Evolutionary conservation across 2,329 filamentous ascomycete species (phyloP).

Genomic region (Ceratocystis variospora): DNA sequence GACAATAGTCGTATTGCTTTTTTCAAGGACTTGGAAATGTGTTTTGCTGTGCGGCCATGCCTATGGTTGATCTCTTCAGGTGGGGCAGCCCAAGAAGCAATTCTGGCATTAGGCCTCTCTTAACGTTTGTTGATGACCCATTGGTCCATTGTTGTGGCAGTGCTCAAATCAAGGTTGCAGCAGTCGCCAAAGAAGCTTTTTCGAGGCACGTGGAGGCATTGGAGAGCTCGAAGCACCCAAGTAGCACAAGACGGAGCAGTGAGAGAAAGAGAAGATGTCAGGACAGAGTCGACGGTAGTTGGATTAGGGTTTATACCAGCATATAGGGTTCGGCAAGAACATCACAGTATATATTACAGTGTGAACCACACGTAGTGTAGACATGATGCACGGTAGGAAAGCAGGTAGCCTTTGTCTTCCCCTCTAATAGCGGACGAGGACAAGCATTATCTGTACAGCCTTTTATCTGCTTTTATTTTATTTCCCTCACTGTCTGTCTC

Average conservation of each 20-base stretch:
- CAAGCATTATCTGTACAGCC: background rate
- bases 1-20: slow-evolving; percentile 3
- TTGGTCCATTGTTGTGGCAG: background rate
- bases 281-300: background rate
- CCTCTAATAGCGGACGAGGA: background rate
- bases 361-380: background rate
- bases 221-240: too few relatives aligned
- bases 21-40: background rate
- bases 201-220: background rate
- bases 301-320: background rate
- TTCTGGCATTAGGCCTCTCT: background rate
- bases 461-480: background rate
- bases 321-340: background rate
- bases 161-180: background rate
- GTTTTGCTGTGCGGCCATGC: background rate
- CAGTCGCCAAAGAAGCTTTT: background rate
- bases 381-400: background rate
- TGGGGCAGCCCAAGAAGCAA: background rate
- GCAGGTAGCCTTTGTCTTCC: background rate
- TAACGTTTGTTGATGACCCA: background rate
- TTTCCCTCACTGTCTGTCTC: background rate
- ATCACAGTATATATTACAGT: background rate
- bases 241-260: background rate
- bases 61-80: background rate
- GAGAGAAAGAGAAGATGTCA: too few relatives aligned